These are phyloP conservation scores for Aspergillus sclerotioniger DNA, from an alignment of 495 filamentous ascomycete genomes.

Conservation along the genomic window DNA sequence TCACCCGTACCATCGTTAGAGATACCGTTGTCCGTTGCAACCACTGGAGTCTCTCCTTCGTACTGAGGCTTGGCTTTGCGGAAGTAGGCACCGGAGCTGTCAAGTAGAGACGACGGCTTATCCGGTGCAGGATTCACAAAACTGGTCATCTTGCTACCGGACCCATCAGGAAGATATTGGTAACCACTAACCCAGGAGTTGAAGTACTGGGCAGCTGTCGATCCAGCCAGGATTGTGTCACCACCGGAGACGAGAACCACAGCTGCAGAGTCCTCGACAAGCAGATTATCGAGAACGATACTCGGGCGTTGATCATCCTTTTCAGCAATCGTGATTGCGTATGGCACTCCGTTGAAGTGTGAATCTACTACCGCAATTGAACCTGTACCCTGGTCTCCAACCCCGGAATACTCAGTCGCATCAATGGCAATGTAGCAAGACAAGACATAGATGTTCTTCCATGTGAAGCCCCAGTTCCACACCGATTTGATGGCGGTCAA, in stretches of 20 bases:
- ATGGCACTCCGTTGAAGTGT: not conserved
- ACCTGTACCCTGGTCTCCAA: not conserved
- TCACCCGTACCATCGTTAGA: conserved; percentile 16
- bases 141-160: not conserved
- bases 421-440: conserved; percentile 1
- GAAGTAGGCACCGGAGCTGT: conserved; percentile 5
- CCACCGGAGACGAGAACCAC: conserved; percentile 2
- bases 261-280: not conserved
- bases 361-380: conserved; percentile 5
- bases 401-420: conserved; percentile 2
- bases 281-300: conserved; percentile 8
- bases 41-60: not conserved
- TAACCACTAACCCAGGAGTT: conserved; percentile 10
- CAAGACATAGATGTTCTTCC: conserved; percentile 6
- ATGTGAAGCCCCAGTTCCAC: conserved; percentile 2
- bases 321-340: not conserved
- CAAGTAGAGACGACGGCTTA: not conserved
- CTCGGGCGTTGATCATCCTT: conserved; percentile 1
- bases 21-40: conserved; percentile 4
- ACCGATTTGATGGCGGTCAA: not conserved
- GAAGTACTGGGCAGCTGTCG: not conserved
- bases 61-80: conserved; percentile 6
- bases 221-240: conserved; percentile 3
- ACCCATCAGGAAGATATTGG: not conserved
- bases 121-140: conserved; percentile 1